A percentile compares a stretch with the other conserved stretches of the same genome.
Conservation (phyloP, 2,329 filamentous ascomycete genomes). For the Diaporthe destruens region DNA sequence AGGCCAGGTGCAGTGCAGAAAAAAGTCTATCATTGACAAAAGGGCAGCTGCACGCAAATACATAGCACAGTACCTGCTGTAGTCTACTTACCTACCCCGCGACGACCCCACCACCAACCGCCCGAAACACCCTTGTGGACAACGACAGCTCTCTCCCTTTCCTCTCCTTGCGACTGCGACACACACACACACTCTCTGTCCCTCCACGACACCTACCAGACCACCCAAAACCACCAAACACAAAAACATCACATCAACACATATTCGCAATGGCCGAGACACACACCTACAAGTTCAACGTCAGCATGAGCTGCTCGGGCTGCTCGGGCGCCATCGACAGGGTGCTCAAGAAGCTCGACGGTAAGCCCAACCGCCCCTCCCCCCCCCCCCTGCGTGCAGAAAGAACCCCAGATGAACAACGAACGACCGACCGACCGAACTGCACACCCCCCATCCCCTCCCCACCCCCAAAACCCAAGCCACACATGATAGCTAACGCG, state of each 20-base stretch:
- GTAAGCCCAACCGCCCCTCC: no score
- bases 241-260: constrained; percentile 3
- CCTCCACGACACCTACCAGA: background rate
- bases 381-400: no score
- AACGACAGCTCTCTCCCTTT: constrained; percentile 30
- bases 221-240: background rate
- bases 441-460: no score
- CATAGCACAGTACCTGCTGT: no score
- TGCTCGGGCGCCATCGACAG: constrained; percentile 95
- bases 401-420: no score
- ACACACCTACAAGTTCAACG: constrained; percentile 95
- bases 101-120: constrained; percentile 29
- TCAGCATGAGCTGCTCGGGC: constrained; percentile 94
- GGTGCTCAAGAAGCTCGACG: constrained; percentile 91
- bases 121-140: background rate
- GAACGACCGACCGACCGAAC: no score
- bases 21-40: no score
- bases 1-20: no score
- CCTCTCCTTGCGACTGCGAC: background rate
- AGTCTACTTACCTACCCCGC: constrained; percentile 36
- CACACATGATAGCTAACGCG: background rate
- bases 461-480: no score
- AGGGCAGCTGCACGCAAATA: no score
- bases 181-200: background rate
- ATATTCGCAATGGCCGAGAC: constrained; percentile 72